Evolutionary conservation across 345 rosid species (phyloP).

Genomic region (Geranium rotundifolium): DNA sequence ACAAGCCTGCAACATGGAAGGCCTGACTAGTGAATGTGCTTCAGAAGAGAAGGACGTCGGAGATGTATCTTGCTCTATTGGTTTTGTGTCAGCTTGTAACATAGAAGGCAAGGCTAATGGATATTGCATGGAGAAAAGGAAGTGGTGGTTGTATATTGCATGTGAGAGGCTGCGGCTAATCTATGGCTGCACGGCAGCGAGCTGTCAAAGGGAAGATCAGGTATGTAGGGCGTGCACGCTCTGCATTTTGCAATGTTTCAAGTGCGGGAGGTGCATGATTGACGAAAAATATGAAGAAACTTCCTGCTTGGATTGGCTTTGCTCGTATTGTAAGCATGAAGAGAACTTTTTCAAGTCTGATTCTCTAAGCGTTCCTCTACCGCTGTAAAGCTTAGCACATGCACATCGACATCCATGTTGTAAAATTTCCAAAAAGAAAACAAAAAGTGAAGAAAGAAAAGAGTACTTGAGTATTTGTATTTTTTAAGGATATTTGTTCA

Average conservation of each 20-base stretch:
- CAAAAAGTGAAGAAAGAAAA: too few relatives aligned
- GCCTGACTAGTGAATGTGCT: not conserved
- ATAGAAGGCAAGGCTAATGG: not conserved
- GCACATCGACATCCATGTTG: too few relatives aligned
- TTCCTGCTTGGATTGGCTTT: constrained; percentile 62
- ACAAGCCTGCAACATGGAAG: too few relatives aligned
- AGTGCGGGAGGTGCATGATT: constrained; percentile 81
- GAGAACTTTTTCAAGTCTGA: constrained; percentile 2
- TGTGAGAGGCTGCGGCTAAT: constrained; percentile 68
- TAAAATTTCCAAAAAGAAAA: too few relatives aligned
- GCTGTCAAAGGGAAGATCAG: constrained; percentile 43
- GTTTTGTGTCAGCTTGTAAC: not conserved
- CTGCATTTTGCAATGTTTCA: constrained; percentile 67
- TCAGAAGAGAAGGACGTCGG: not conserved
- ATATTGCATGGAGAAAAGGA: not conserved
- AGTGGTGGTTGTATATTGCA: not conserved
- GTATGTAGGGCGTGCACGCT: constrained; percentile 78
- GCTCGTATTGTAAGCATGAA: constrained; percentile 45
- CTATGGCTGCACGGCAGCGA: constrained; percentile 83
- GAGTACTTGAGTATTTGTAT: too few relatives aligned
- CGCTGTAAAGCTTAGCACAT: too few relatives aligned
- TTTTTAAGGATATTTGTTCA: too few relatives aligned
- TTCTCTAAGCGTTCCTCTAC: too few relatives aligned
- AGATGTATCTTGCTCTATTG: not conserved
- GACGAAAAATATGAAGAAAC: constrained; percentile 78